Evolutionary conservation across 441 rosid species (phyloP).

Genomic region (Gossypium davidsonii): DNA sequence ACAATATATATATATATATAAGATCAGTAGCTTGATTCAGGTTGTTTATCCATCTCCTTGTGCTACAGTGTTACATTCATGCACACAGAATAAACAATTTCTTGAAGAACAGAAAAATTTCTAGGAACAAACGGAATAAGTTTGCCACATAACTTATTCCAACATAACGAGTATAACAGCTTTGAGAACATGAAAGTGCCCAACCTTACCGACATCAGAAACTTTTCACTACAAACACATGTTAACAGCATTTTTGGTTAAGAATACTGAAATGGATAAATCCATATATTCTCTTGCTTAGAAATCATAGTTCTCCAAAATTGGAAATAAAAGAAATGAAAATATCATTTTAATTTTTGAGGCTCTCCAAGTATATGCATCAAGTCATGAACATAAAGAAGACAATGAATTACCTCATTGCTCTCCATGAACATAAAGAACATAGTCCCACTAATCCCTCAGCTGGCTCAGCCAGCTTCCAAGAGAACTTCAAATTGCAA

Average conservation of each 20-base stretch:
- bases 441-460: too few species aligned
- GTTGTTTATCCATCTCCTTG: neutral
- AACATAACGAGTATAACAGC: neutral
- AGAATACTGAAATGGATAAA: too few species aligned
- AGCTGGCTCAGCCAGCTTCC: too few species aligned
- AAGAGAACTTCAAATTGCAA: too few species aligned
- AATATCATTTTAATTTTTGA: too few species aligned
- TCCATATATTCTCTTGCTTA: too few species aligned
- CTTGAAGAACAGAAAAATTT: neutral
- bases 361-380: too few species aligned
- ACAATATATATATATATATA: neutral
- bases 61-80: neutral
- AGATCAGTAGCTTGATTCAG: neutral
- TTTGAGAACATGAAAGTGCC: neutral
- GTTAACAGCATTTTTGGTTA: neutral
- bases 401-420: neutral
- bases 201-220: neutral
- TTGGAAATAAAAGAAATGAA: too few species aligned
- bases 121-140: neutral
- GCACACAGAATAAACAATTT: neutral
- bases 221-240: neutral
- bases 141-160: neutral
- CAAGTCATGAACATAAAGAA: neutral
- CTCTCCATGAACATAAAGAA: neutral
- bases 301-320: too few species aligned